A percentile compares a stretch with the other conserved stretches of the same genome.
Evolutionary conservation across 1,284 basidiomycete species (phyloP).

Genomic region (Ganoderma sinense): DNA sequence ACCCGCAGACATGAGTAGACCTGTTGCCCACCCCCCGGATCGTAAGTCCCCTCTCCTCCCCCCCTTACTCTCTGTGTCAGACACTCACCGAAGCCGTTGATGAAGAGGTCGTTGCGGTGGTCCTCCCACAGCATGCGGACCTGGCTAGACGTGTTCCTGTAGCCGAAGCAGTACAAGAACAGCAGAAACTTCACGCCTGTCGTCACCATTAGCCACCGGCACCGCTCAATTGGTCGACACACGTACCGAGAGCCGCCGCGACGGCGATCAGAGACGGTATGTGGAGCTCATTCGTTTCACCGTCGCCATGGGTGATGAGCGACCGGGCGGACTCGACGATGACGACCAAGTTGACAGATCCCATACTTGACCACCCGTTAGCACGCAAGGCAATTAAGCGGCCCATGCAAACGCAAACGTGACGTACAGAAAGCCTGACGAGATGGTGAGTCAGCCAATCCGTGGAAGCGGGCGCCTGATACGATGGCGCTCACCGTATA

Average conservation of each 20-base stretch:
- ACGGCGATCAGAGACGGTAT: conserved; percentile 87
- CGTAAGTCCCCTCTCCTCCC: background rate
- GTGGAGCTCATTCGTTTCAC: conserved; percentile 76
- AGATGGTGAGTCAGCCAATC: conserved; percentile 14
- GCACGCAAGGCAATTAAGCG: background rate
- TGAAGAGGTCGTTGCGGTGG: conserved; percentile 90
- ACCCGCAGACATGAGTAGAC: conserved; percentile 90
- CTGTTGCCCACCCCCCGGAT: conserved; percentile 45
- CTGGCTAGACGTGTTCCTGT: conserved; percentile 86
- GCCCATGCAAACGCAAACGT: background rate
- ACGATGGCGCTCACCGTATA: conserved; percentile 69
- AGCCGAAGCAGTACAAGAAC: conserved; percentile 87
- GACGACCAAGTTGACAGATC: conserved; percentile 84
- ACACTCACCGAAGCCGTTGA: conserved; percentile 75
- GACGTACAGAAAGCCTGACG: conserved; percentile 71
- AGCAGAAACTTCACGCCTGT: conserved; percentile 85
- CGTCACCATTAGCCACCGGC: conserved; percentile 15
- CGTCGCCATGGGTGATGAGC: conserved; percentile 64
- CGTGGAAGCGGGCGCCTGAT: background rate
- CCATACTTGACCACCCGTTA: conserved; percentile 66
- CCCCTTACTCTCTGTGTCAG: background rate
- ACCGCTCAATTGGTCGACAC: background rate
- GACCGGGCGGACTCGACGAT: conserved; percentile 85
- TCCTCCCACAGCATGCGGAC: conserved; percentile 96
- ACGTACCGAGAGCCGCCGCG: conserved; percentile 78